Percentiles rank a stretch among this genome's conserved stretches.
Evolutionary conservation across 345 rosid genomes (phyloP).

Genomic region (Nasturtium officinale): DNA sequence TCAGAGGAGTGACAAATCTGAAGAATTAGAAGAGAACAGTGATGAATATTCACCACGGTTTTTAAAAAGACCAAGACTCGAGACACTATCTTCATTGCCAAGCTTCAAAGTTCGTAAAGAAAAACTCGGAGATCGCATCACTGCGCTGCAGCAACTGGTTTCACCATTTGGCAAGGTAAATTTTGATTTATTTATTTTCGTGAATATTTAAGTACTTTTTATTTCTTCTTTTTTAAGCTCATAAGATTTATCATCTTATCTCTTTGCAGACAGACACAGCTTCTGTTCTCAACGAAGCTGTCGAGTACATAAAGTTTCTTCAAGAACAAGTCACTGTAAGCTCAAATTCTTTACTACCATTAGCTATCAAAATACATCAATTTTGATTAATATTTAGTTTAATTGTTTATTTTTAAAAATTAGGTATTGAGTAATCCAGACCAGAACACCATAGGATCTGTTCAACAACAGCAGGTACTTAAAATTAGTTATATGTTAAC

Average conservation of each 20-base stretch:
- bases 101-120: conserved; percentile 95
- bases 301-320: conserved; percentile 84
- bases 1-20: conserved; percentile 50
- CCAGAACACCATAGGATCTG: conserved; percentile 64
- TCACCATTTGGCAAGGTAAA: conserved; percentile 98
- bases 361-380: neutral
- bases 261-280: conserved; percentile 89
- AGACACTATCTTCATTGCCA: conserved; percentile 77
- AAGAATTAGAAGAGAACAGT: conserved; percentile 44
- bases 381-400: neutral
- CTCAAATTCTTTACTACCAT: conserved; percentile 6
- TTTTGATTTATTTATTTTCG: neutral
- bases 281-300: conserved; percentile 92
- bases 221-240: neutral
- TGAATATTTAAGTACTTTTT: neutral
- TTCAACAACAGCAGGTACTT: conserved; percentile 76
- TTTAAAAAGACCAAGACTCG: conserved; percentile 63
- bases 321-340: conserved; percentile 80
- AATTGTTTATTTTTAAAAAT: conserved; percentile 4
- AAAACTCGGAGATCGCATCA: conserved; percentile 96
- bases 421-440: conserved; percentile 74
- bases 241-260: neutral
- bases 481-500: conserved; percentile 36
- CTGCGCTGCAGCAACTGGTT: conserved; percentile 98
- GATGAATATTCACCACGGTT: conserved; percentile 42